Conservation (phyloP, 1,139 yeast genomes). For the Diutina neorugosa region DNA sequence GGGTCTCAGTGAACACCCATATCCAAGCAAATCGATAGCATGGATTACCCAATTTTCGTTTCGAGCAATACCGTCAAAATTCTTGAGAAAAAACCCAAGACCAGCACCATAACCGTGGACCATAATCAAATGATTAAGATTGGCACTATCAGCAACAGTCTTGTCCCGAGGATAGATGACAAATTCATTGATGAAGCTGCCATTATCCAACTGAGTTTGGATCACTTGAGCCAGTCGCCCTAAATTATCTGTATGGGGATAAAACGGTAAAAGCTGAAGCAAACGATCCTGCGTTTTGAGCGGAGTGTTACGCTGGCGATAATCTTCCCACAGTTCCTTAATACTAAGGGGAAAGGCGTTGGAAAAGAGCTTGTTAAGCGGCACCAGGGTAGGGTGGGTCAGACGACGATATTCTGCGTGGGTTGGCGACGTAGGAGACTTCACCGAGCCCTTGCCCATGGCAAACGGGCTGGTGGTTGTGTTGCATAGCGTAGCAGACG, state of each 20-base stretch:
- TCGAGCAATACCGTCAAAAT: conserved; percentile 30
- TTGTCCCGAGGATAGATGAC: conserved; percentile 32
- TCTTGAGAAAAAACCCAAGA: conserved; percentile 55
- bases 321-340: conserved; percentile 41
- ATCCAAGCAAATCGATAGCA: conserved; percentile 64
- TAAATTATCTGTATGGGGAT: conserved; percentile 18
- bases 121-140: conserved; percentile 42
- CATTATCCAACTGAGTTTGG: conserved; percentile 23
- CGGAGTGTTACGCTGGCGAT: conserved; percentile 25
- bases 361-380: conserved; percentile 36
- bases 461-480: background rate
- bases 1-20: conserved; percentile 64
- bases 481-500: background rate
- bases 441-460: background rate
- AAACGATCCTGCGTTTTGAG: conserved; percentile 42
- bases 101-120: conserved; percentile 79
- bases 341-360: conserved; percentile 48
- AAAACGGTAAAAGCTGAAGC: conserved; percentile 28
- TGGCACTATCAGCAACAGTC: background rate
- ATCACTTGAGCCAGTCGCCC: conserved; percentile 24
- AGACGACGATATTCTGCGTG: conserved; percentile 18
- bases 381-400: conserved; percentile 55
- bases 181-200: conserved; percentile 50
- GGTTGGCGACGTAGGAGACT: background rate
- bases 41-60: conserved; percentile 50